Evolutionary conservation across 192 early-diverging fungal genomes (phyloP).

Genomic region (Linnemannia hyalina): DNA sequence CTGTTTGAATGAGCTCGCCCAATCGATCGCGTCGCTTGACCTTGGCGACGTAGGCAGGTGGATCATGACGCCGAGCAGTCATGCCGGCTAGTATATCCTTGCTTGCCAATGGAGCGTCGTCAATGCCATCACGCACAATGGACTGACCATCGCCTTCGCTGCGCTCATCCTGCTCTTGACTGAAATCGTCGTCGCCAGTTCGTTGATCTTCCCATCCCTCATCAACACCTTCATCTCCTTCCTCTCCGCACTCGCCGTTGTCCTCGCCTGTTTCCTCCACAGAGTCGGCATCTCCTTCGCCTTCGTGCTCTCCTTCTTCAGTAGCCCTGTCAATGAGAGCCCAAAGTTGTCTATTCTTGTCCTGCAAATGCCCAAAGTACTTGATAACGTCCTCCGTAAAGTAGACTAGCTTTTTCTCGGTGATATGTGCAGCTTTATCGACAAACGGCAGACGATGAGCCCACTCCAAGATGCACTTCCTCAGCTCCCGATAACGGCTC

Average conservation of each 20-base stretch:
- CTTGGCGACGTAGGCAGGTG: slow-evolving; percentile 7
- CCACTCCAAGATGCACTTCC: slow-evolving; percentile 29
- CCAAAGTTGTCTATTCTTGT: slow-evolving; percentile 25
- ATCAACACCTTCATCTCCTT: neutral
- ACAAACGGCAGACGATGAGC: slow-evolving; percentile 33
- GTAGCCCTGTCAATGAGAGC: slow-evolving; percentile 2
- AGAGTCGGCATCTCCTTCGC: neutral
- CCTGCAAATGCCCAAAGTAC: slow-evolving; percentile 31
- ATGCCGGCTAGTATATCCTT: neutral
- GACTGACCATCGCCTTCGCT: neutral
- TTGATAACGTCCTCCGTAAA: slow-evolving; percentile 33
- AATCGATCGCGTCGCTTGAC: neutral
- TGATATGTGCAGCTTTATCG: slow-evolving; percentile 3
- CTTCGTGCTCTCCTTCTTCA: neutral
- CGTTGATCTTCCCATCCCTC: neutral
- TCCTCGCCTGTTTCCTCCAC: neutral
- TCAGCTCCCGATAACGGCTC: slow-evolving; percentile 10
- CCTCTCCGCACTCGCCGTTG: neutral
- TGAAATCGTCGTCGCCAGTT: neutral
- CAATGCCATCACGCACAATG: neutral
- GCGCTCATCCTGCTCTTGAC: neutral
- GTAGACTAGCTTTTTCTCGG: slow-evolving; percentile 17
- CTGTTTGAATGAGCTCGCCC: neutral
- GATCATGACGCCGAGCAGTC: neutral
- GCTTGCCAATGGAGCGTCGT: neutral